Evolutionary conservation across 345 rosid genomes (phyloP), one percentile per base, ranked within the genome.

Genomic region (Ceriops tagal): DNA sequence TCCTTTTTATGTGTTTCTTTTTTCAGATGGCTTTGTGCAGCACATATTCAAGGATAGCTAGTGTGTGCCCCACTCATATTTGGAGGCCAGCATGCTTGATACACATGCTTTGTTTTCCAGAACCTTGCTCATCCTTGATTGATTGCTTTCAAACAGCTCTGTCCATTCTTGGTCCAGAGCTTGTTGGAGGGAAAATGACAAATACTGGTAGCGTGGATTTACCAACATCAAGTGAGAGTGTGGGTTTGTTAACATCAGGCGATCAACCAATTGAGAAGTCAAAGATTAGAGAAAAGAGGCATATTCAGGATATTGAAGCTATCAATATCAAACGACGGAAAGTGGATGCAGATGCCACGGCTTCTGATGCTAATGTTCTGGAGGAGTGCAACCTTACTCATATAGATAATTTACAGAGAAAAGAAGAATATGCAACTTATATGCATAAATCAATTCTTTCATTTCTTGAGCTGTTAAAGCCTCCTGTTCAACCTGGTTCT

Each of bases 11-110:
- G 19, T 56, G 16, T 28, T 49, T 16, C 5, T 39, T 56, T 76
- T 22, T 61, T 19, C 75, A 93, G 98, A 91, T 77, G 75, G 90
- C 98, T 26, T 71, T 93, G 70, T 89, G 98, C 78, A 81, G 80
- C 71, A 89, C 85, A 15, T 93, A 84, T 66, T 69, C 64, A 70
- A 82, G 89, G 80, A 87, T 91, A 83, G 89, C 87, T 66, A 85
- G 84, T 81, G 79, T 74, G 65, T 91, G 93, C 64, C 96, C 96
- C 43, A 88, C 93, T 68, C 72, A 81, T 77, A 79, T 93, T 34
- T 93, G 96, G 97, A 91, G 73, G 77, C 93, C 93, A 51, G 85
- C 88, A 72, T 85, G 73, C 79, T 87, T 93, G 72, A 65, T 86
- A 31, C 62, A 82, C 49, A 59, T 82, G 73, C 86, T 93, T 72